phyloP scores from a whole-genome alignment of 2,329 filamentous ascomycete species.

The Lachnellula hyalina region DNA sequence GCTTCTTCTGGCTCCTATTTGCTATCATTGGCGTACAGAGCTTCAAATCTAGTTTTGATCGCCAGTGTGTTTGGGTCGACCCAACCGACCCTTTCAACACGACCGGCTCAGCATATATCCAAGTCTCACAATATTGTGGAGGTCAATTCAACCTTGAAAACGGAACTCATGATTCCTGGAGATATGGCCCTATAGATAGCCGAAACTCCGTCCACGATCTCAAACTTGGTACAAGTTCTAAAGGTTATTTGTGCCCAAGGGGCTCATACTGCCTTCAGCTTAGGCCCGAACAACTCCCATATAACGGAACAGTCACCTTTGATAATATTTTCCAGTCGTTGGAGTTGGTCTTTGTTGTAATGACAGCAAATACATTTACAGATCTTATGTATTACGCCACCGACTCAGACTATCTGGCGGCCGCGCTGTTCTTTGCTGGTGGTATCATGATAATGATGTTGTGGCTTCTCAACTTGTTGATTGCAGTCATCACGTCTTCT shows the following conservation, averaged over 20 bases:
- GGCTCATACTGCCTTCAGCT: slow-evolving; percentile 80
- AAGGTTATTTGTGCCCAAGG: slow-evolving; percentile 83
- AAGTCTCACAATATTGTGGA: slow-evolving; percentile 74
- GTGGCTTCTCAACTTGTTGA: slow-evolving; percentile 91
- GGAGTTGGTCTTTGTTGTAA: slow-evolving; percentile 94
- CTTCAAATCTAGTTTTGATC: slow-evolving; percentile 78
- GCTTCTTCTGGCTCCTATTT: slow-evolving; percentile 97
- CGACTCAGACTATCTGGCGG: slow-evolving; percentile 82
- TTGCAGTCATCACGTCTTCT: slow-evolving; percentile 96
- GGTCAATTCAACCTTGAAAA: slow-evolving; percentile 65
- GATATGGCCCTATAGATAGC: slow-evolving; percentile 36
- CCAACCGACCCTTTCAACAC: slow-evolving; percentile 49
- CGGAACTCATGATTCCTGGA: slow-evolving; percentile 60
- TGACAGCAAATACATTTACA: slow-evolving; percentile 96
- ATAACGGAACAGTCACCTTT: slow-evolving; percentile 82
- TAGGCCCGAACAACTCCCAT: slow-evolving; percentile 55
- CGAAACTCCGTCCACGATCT: slow-evolving; percentile 36
- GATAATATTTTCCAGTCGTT: slow-evolving; percentile 91
- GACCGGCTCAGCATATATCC: slow-evolving; percentile 49
- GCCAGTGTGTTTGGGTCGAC: slow-evolving; percentile 74
- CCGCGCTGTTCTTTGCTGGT: slow-evolving; percentile 70
- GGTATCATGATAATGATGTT: slow-evolving; percentile 88
- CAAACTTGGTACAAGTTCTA: slow-evolving; percentile 47
- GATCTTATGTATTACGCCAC: slow-evolving; percentile 92
- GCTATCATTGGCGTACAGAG: slow-evolving; percentile 95